A percentile compares a stretch with the other conserved stretches of the same genome.
phyloP scores from a whole-genome alignment of 768 basidiomycete species.

The Rhodosporidiobolus odoratus region DNA sequence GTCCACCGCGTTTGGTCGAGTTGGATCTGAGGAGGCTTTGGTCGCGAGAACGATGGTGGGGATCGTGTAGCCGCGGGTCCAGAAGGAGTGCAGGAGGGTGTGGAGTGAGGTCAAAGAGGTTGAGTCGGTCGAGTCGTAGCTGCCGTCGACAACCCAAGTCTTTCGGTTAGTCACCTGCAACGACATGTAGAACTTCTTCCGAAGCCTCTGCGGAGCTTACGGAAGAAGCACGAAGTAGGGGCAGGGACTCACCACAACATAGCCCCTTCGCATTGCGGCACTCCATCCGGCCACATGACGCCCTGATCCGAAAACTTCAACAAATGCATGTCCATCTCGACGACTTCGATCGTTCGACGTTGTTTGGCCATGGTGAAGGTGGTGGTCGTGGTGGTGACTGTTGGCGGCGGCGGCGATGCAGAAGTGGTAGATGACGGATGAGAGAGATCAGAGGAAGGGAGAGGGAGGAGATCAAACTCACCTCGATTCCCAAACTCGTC shows the following conservation, averaged over 20 bases:
- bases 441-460: background rate
- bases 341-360: constrained; percentile 45
- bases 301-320: constrained; percentile 34
- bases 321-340: constrained; percentile 41
- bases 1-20: background rate
- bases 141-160: background rate
- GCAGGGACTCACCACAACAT: constrained; percentile 57
- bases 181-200: too few species aligned
- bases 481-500: constrained; percentile 39
- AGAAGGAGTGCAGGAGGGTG: constrained; percentile 50
- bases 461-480: constrained; percentile 18
- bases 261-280: constrained; percentile 66
- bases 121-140: constrained; percentile 39
- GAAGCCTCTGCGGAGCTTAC: background rate
- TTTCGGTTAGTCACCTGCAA: too few species aligned
- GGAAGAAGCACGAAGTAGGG: background rate
- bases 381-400: constrained; percentile 29
- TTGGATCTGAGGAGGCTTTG: constrained; percentile 61
- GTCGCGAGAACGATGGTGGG: constrained; percentile 70
- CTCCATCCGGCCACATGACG: constrained; percentile 53
- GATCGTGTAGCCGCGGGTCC: constrained; percentile 57
- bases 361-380: constrained; percentile 42
- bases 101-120: constrained; percentile 22
- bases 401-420: background rate
- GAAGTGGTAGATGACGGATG: background rate